phyloP scores from a whole-genome alignment of 2,329 filamentous ascomycete species.

The Incumbomyces lentus region DNA sequence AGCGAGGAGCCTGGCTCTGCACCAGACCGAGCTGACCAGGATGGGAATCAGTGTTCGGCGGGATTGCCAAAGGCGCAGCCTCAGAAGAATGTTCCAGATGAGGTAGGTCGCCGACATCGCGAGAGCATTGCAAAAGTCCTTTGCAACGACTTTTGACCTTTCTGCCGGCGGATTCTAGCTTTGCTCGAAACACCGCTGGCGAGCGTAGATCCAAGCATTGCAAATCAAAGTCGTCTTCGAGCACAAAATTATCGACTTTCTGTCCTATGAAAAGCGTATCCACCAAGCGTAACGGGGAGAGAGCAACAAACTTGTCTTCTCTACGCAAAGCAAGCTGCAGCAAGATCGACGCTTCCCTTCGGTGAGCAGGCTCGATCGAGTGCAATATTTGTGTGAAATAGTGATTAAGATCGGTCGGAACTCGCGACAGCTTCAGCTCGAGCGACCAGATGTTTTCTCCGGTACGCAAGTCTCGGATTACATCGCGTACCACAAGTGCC shows the following conservation, averaged over 20 bases:
- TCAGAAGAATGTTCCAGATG: too few species aligned
- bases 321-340: slow-evolving; percentile 10
- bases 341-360: slow-evolving; percentile 8
- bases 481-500: slow-evolving; percentile 34
- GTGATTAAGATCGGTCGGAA: slow-evolving; percentile 10
- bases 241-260: background rate
- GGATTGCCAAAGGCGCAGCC: background rate
- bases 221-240: background rate
- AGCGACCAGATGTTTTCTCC: slow-evolving; percentile 6
- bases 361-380: slow-evolving; percentile 5
- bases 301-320: background rate
- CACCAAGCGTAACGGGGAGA: background rate
- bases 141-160: slow-evolving; percentile 4
- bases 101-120: too few species aligned
- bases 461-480: slow-evolving; percentile 19
- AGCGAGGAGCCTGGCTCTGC: too few species aligned
- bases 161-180: background rate
- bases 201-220: background rate
- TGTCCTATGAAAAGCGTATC: background rate
- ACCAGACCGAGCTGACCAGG: too few species aligned
- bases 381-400: slow-evolving; percentile 10
- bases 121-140: slow-evolving; percentile 2
- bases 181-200: background rate
- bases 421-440: background rate
- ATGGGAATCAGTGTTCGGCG: background rate